Evolutionary conservation across 305 asterid species (phyloP), one percentile per base, ranked within the genome.

Genomic region (Fraxinus latifolia): DNA sequence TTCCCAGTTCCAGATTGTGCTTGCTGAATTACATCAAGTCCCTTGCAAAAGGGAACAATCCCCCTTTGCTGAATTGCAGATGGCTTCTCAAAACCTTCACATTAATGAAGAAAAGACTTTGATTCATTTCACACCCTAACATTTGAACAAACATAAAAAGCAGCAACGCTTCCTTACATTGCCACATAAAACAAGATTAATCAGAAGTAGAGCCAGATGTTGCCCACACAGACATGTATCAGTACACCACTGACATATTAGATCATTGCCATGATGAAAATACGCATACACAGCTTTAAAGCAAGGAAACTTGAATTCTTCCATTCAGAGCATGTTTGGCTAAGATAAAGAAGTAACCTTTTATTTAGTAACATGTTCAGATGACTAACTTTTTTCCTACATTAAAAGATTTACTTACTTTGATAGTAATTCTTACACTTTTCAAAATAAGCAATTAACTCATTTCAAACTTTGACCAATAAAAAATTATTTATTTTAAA

Each of bases 21-120:
- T 83, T 93, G 97, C 81, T 93, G 96, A 79, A 93, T 93, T 62
- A 93, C 96, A 87, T 92, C 97, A 79, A 91, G 94, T 12, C 98
- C 97, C 89, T 92, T 92, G 89, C 93, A 88, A 87, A 94, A 94
- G 67, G 98, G 98, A 76, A 92, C 98, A 78, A 93, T 93, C 33
- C 98, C 98, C 84, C 97, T 90, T 85, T 94, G 98, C 83, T 94
- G 98, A 72, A 94, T 94, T 19, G 98, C 98, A 76, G 98, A 94
- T 42, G 98, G 98, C 90, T 94, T 94, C 93, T 94, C 98, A 86
- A 94, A 94, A 89, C 98, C 98, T 94, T 83, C 73, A 82, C 55
- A 80, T 25, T 60, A 71, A 83, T 4, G 79, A 4, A 33, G 80
- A 37, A 29, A 12, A 50, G 3, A 78, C 62, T 50, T 50, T 50